These are phyloP conservation scores for Solanum chmielewskii DNA, from an alignment of 257 asterid species.

Conservation along the genomic window DNA sequence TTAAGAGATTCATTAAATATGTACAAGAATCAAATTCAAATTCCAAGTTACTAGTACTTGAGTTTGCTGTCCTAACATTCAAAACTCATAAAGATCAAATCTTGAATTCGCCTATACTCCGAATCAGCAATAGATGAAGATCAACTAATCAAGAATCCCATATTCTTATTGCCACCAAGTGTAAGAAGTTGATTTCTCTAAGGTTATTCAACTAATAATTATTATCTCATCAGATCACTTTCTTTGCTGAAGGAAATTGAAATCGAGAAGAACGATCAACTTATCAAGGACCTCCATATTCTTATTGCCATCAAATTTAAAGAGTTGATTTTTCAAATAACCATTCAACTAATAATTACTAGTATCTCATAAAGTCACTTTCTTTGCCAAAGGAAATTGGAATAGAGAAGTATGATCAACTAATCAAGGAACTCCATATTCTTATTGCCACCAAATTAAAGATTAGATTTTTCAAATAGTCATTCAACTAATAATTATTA, in stretches of 20 bases:
- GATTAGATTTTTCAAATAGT: no score
- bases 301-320: neutral
- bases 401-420: neutral
- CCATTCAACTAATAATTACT: neutral
- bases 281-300: neutral
- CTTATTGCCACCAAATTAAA: neutral
- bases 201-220: neutral
- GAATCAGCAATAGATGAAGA: neutral
- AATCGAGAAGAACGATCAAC: neutral
- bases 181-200: neutral
- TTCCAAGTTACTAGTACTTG: neutral
- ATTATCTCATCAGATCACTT: neutral
- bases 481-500: neutral
- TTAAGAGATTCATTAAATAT: neutral
- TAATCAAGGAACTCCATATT: neutral
- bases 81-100: neutral
- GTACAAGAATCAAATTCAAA: neutral
- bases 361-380: neutral
- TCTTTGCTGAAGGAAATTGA: neutral
- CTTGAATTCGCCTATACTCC: neutral
- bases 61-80: neutral
- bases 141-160: neutral
- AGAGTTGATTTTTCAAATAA: neutral
- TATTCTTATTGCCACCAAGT: neutral
- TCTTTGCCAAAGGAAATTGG: neutral